A percentile compares a stretch with the other conserved stretches of the same genome.
These are phyloP conservation scores for Platanus orientalis DNA, from an alignment of 164 flowering plant genomes.

Conservation along the genomic window DNA sequence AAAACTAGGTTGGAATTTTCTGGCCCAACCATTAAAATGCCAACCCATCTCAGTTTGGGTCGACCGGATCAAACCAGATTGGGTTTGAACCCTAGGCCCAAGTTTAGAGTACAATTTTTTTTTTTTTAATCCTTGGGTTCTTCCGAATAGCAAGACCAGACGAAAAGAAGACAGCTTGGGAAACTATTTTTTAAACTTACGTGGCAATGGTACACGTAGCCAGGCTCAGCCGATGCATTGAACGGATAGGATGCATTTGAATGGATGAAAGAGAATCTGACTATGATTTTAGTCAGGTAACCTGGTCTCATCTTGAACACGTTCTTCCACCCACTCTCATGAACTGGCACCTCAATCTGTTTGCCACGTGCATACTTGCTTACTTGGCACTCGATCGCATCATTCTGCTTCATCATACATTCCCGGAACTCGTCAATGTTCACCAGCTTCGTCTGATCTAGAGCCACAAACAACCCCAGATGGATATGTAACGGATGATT, in stretches of 20 bases:
- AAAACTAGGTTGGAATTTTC: too few species aligned
- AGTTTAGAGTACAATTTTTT: too few species aligned
- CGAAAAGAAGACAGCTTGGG: background rate
- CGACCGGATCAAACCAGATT: too few species aligned
- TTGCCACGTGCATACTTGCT: conserved; percentile 41
- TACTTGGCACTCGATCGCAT: conserved; percentile 46
- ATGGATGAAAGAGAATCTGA: conserved; percentile 46
- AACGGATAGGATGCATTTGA: conserved; percentile 50
- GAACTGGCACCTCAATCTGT: conserved; percentile 26
- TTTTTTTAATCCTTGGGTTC: too few species aligned
- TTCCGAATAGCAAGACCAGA: background rate
- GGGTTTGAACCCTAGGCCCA: too few species aligned
- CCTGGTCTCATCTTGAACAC: conserved; percentile 63
- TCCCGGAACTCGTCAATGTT: conserved; percentile 33
- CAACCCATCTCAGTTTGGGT: too few species aligned
- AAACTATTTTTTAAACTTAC: conserved; percentile 27
- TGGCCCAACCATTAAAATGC: too few species aligned
- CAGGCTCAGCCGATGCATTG: conserved; percentile 55
- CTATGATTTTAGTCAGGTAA: conserved; percentile 37
- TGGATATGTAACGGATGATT: conserved; percentile 76
- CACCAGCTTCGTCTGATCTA: conserved; percentile 42
- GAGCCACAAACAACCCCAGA: conserved; percentile 39
- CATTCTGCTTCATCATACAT: conserved; percentile 49
- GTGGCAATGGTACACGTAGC: conserved; percentile 72
- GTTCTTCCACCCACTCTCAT: conserved; percentile 72